phyloP scores from a whole-genome alignment of 305 asterid genomes.

The Fraxinus nigra region DNA sequence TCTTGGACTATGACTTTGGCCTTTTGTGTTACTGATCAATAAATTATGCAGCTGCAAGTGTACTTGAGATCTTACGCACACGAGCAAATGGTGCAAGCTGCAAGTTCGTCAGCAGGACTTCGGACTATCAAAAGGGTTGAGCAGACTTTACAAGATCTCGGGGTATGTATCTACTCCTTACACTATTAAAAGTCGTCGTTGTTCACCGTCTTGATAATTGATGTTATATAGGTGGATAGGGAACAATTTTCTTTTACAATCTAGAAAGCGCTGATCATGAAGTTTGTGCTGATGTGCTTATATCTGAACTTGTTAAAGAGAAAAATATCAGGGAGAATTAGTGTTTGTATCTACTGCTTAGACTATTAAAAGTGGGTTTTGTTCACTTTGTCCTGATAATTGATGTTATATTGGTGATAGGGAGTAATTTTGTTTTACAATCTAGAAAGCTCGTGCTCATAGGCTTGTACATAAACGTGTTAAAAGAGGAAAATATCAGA shows the following conservation, averaged over 20 bases:
- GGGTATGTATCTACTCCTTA: slow-evolving; percentile 61
- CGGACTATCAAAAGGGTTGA: slow-evolving; percentile 92
- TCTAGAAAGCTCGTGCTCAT: background rate
- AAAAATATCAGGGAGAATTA: background rate
- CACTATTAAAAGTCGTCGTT: background rate
- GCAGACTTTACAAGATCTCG: slow-evolving; percentile 96
- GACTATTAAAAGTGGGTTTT: background rate
- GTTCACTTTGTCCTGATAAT: slow-evolving; percentile 6
- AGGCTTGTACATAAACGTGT: background rate
- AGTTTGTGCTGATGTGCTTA: background rate
- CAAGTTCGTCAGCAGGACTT: slow-evolving; percentile 96
- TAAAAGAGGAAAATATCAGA: background rate
- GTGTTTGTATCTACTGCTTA: slow-evolving; percentile 49
- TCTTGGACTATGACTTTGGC: slow-evolving; percentile 3
- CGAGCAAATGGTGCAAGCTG: slow-evolving; percentile 99
- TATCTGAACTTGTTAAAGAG: background rate
- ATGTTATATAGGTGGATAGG: slow-evolving; percentile 11
- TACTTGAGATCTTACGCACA: slow-evolving; percentile 82
- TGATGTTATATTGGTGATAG: slow-evolving; percentile 12
- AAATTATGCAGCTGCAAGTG: slow-evolving; percentile 75
- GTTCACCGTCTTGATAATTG: slow-evolving; percentile 10
- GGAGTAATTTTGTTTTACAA: slow-evolving; percentile 1
- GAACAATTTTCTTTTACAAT: background rate
- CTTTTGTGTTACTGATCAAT: slow-evolving; percentile 22
- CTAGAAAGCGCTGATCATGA: background rate